Evolutionary conservation across 2,329 filamentous ascomycete species (phyloP), one percentile per base, ranked within the genome.

Genomic region (Diaporthe amygdali): DNA sequence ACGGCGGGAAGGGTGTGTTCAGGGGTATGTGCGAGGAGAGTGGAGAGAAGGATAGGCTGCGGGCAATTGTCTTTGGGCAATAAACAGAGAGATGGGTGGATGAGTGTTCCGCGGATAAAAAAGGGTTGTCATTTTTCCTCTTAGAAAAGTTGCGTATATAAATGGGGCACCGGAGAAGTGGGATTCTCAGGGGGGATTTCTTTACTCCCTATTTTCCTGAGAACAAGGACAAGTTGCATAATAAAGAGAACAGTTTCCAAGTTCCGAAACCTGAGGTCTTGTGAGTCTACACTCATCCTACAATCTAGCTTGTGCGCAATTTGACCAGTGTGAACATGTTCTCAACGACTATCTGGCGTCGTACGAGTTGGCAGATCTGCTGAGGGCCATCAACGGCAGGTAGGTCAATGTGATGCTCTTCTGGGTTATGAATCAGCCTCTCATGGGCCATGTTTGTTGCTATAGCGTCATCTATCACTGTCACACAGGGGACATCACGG

Each of bases 1-100:
- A 86, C 25, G 82, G 76, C 5, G 73, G 64, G 8, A 76, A 73
- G 1, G 84, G 88, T 6, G 81, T 89, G 2, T 93, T 93, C 77
- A 84, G 85, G 70, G 85, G 86, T n/a, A 89, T 93, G 89, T 90
- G 89, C 49, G 84, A 88, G 78, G 86, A 88, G 77, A 90, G 87
- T 74, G 89, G 89, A 0, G 89, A 91, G 82, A 86, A 81, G 77
- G 86, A 89, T 1, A 86, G 84, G 78, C 75, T 90, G 72, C 81
- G 80, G 73, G 81, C 81, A 32, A 84, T 88, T 15, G 84, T 89
- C 3, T 78, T 81, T 74, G 78, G 79, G 17, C 70, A 78, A 56
- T 70, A 51, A 30, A 69, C 12, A 6, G 15, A 34, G 15, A 9
- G 17, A 55, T 27, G 37, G 25, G 37, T 27, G n/a, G n/a, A n/a